Evolutionary conservation across 192 early-diverging fungal genomes (phyloP), one percentile per base, ranked within the genome.

Genomic region (Entomortierella parvispora): DNA sequence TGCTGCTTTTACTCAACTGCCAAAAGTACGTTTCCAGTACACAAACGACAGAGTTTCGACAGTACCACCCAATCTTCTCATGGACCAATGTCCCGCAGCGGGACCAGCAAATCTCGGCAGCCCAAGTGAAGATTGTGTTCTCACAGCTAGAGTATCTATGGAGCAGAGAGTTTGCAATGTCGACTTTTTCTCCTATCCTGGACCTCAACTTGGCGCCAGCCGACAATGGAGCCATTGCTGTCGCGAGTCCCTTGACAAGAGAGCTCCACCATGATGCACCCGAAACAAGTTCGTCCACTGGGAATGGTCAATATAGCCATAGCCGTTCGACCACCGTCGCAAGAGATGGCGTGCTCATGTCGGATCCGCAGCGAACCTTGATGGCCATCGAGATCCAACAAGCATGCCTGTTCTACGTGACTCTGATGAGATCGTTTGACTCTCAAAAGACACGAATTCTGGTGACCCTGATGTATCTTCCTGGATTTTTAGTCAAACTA

Each of bases 391-490:
- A 87, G n/a, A 59, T 76, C 14, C 81, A 88, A 32, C 53, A 58
- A 14, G 69, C 80, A 1, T 88, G 81, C 57, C 31, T 58, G 45
- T 59, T 88, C 28, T 85, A 85, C 57, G 52, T 56, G 20, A 67
- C 59, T 1, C 58, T 85, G 7, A 80, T 62, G 48, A 58, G 67
- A 1, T 58, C 80, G 2, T 80, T 90, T 12, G 67, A 66, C 12
- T 62, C 58, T 25, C 83, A 83, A 53, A 80, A 77, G 43, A 72
- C 69, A 15, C 80, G 81, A 18, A 88, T 90, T 29, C 65, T 87
- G 29, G 83, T 77, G 44, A 75, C 79, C 12, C 67, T 91, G 25
- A 82, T 83, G 44, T 91, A 85, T 55, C 63, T 81, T 2, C 82
- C 85, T 2, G 23, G 64, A 8, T 62, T 91, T 15, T 60, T 91